A percentile compares a stretch with the other conserved stretches of the same genome.
Evolutionary conservation across 1,284 basidiomycete genomes (phyloP).

Genomic region (Quambalaria eucalypti): DNA sequence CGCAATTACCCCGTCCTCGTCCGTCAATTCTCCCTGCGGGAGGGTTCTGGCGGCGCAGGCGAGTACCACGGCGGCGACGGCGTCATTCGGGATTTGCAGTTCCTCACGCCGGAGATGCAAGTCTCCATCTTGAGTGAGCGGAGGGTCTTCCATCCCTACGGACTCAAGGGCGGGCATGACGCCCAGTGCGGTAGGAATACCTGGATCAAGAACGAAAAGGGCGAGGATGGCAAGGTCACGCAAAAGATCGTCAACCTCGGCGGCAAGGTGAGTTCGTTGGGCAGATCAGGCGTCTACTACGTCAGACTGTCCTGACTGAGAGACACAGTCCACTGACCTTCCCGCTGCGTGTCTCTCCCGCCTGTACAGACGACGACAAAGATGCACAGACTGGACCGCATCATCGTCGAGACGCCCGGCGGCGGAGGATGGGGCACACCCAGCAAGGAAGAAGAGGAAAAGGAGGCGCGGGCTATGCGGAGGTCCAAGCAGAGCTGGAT

Average conservation of each 20-base stretch:
- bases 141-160: slow-evolving; percentile 79
- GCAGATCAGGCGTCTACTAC: background rate
- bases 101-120: slow-evolving; percentile 67
- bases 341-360: background rate
- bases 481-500: background rate
- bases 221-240: slow-evolving; percentile 2
- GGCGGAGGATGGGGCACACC: slow-evolving; percentile 77
- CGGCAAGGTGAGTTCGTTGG: slow-evolving; percentile 57
- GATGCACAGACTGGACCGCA: slow-evolving; percentile 73
- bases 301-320: background rate
- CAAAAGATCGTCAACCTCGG: slow-evolving; percentile 66
- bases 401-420: slow-evolving; percentile 80
- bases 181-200: slow-evolving; percentile 72
- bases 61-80: slow-evolving; percentile 77
- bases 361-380: slow-evolving; percentile 60
- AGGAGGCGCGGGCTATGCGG: background rate
- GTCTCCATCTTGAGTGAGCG: slow-evolving; percentile 80
- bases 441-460: background rate
- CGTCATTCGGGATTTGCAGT: slow-evolving; percentile 75
- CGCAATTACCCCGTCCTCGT: slow-evolving; percentile 79
- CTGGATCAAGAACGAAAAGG: slow-evolving; percentile 66
- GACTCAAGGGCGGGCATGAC: slow-evolving; percentile 71
- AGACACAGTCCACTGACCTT: slow-evolving; percentile 5
- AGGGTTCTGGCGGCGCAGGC: slow-evolving; percentile 68
- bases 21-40: slow-evolving; percentile 68